These are phyloP conservation scores for Smittium culicis DNA, from an alignment of 371 early-diverging fungal species.

Conservation along the genomic window DNA sequence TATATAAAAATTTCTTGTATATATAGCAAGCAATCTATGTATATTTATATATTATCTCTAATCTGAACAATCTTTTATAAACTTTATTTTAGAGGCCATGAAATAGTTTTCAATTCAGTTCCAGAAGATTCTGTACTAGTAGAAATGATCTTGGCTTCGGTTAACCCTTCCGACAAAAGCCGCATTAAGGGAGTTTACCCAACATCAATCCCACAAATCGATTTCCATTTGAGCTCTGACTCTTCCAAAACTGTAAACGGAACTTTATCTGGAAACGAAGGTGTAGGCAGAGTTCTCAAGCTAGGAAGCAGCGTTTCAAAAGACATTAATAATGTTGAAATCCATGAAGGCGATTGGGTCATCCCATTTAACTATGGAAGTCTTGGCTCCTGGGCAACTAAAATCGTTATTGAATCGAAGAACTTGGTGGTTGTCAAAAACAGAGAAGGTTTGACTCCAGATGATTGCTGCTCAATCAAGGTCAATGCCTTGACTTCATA, in stretches of 20 bases:
- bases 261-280: constrained; percentile 70
- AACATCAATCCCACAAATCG: neutral
- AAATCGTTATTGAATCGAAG: neutral
- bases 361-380: constrained; percentile 32
- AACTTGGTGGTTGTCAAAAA: constrained; percentile 10
- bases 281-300: constrained; percentile 40
- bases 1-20: neutral
- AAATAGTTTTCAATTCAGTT: neutral
- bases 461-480: constrained; percentile 59
- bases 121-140: constrained; percentile 23
- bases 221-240: neutral
- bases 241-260: neutral
- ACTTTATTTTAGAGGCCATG: neutral
- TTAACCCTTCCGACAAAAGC: constrained; percentile 93
- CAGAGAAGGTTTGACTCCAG: constrained; percentile 30
- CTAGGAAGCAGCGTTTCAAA: constrained; percentile 41
- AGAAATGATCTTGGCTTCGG: constrained; percentile 70
- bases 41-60: neutral
- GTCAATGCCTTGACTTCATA: constrained; percentile 90
- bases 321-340: constrained; percentile 13
- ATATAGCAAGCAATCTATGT: neutral
- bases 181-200: constrained; percentile 90
- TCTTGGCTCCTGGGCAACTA: constrained; percentile 7
- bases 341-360: constrained; percentile 64
- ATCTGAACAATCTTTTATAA: neutral